phyloP scores from a whole-genome alignment of 2,329 filamentous ascomycete genomes.

The Apiospora rasikravindrae region DNA sequence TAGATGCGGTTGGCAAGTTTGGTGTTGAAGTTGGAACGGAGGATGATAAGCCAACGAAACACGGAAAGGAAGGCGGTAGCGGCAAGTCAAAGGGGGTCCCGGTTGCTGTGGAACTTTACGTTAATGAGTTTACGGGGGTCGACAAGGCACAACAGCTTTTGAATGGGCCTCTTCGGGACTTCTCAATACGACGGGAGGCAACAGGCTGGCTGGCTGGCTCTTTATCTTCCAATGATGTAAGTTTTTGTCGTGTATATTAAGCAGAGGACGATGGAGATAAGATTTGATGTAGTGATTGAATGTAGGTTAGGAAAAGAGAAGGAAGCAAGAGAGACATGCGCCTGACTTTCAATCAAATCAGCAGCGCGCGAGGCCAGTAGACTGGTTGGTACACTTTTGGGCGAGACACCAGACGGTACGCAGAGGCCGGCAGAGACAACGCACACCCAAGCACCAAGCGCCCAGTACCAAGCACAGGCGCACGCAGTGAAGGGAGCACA shows the following conservation, averaged over 20 bases:
- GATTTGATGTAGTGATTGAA: not conserved
- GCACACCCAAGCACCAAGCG: not conserved
- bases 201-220: not conserved
- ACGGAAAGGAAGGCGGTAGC: constrained; percentile 17
- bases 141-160: constrained; percentile 1
- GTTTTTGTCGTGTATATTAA: not conserved
- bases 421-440: not conserved
- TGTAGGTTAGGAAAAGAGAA: not conserved
- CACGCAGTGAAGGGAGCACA: constrained; percentile 7
- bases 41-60: constrained; percentile 19
- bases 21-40: constrained; percentile 24
- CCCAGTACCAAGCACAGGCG: not conserved
- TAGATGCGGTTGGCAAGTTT: constrained; percentile 15
- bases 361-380: not conserved
- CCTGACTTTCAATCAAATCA: constrained; percentile 2
- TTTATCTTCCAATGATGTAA: not conserved
- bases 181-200: not conserved
- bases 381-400: not conserved
- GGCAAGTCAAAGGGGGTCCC: constrained; percentile 15
- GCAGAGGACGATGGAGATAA: not conserved
- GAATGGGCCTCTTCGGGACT: not conserved
- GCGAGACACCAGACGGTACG: constrained; percentile 1
- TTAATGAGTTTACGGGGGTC: constrained; percentile 3
- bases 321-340: constrained; percentile 13
- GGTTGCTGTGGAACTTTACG: constrained; percentile 17